phyloP scores from a whole-genome alignment of 164 flowering plant genomes.

The Kalanchoe fedtschenkoi region DNA sequence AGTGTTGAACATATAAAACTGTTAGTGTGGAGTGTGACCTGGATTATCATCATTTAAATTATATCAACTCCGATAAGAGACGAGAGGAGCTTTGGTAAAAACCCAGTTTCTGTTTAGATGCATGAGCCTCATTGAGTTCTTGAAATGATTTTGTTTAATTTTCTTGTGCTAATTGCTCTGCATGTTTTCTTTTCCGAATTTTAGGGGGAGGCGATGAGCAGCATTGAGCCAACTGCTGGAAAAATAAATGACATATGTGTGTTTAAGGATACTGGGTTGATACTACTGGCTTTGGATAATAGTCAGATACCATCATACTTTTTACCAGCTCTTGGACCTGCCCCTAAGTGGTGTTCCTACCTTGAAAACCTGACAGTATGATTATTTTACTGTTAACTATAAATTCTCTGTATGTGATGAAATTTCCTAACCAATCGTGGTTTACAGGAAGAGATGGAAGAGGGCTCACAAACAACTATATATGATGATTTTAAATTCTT shows the following conservation, averaged over 20 bases:
- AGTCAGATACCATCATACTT: slow-evolving; percentile 86
- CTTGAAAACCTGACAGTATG: slow-evolving; percentile 76
- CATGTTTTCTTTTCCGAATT: slow-evolving; percentile 11
- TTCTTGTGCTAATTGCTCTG: neutral
- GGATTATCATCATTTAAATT: neutral
- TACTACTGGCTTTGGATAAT: slow-evolving; percentile 71
- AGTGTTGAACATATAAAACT: no score
- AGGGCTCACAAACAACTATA: slow-evolving; percentile 55
- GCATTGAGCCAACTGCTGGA: slow-evolving; percentile 85
- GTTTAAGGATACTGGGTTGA: slow-evolving; percentile 70
- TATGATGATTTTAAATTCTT: slow-evolving; percentile 81
- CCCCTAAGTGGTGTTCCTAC: slow-evolving; percentile 88
- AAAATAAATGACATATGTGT: slow-evolving; percentile 73
- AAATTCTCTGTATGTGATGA: neutral
- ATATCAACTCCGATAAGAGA: neutral
- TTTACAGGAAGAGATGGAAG: slow-evolving; percentile 89
- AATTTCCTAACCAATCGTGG: neutral
- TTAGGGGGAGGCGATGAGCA: slow-evolving; percentile 88
- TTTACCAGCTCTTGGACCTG: slow-evolving; percentile 87
- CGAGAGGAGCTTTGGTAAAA: neutral
- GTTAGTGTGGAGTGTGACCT: neutral
- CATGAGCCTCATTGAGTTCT: no score
- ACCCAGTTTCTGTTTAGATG: neutral
- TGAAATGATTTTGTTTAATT: neutral
- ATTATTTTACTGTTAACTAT: neutral